These are phyloP conservation scores for Microthlaspi erraticum DNA, from an alignment of 345 rosid species.

Conservation along the genomic window DNA sequence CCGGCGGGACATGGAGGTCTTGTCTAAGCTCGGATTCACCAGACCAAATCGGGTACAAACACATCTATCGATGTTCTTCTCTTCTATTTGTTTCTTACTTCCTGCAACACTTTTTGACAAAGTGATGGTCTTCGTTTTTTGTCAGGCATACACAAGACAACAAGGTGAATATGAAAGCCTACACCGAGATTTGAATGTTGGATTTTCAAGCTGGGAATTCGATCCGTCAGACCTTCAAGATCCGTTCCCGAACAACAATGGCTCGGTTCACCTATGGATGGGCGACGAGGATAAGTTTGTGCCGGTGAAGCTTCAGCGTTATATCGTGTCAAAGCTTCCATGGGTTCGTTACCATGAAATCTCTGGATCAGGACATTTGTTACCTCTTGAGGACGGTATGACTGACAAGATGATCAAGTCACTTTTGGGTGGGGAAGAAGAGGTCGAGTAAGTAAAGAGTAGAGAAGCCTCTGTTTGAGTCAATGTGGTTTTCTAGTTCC, in stretches of 20 bases:
- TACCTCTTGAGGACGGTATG: slow-evolving; percentile 53
- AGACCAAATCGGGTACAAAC: slow-evolving; percentile 34
- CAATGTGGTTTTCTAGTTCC: neutral
- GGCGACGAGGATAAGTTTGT: slow-evolving; percentile 73
- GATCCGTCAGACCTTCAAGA: slow-evolving; percentile 64
- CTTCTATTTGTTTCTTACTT: no score
- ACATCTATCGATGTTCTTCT: neutral
- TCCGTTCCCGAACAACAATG: slow-evolving; percentile 63
- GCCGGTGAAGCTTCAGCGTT: slow-evolving; percentile 54
- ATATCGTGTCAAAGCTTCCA: slow-evolving; percentile 49
- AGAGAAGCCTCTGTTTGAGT: slow-evolving; percentile 9
- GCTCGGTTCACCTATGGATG: slow-evolving; percentile 72
- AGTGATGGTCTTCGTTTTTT: neutral
- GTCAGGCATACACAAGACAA: slow-evolving; percentile 47
- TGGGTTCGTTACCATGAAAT: slow-evolving; percentile 71
- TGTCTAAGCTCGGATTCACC: slow-evolving; percentile 35
- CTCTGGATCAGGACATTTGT: slow-evolving; percentile 61
- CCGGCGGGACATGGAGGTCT: slow-evolving; percentile 45
- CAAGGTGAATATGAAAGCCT: slow-evolving; percentile 73
- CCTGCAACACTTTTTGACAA: slow-evolving; percentile 1
- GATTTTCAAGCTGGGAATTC: slow-evolving; percentile 81
- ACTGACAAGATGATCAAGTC: slow-evolving; percentile 54
- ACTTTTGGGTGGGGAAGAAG: slow-evolving; percentile 43
- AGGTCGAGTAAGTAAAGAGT: neutral
- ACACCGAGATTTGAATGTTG: slow-evolving; percentile 62